Evolutionary conservation across 2,329 filamentous ascomycete species (phyloP), one percentile per base, ranked within the genome.

Genomic region (Ophiostoma ulmi): DNA sequence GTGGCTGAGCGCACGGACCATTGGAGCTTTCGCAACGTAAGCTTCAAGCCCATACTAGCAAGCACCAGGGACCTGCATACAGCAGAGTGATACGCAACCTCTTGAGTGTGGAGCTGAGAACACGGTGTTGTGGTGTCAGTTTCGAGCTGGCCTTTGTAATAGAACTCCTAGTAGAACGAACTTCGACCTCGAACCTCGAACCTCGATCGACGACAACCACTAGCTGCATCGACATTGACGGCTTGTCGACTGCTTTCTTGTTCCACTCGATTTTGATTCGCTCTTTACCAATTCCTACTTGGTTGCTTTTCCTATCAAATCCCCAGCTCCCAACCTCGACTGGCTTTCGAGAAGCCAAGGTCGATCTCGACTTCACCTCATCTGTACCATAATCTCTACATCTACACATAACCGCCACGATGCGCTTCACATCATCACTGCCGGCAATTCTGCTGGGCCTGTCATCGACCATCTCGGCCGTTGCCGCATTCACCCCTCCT

Each of bases 401-500:
- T 38, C 35, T 20, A 58, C 35, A 22, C 48, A 6, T 58, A 65
- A 17, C 52, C 22, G 14, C 41, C 79, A 81, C 76, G 73, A 84
- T 84, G 83, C 83, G 81, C 79, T 71, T 74, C 26, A 79, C 81
- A 75, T 78, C 80, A 76, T 78, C 85, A 75, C 83, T 85, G 77
- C 84, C 87, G 77, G 86, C 85, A 75, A 82, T 88, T 76, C 80
- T 86, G 74, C 87, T 87, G 77, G 83, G 89, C 77, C 79, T 88
- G 75, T 84, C 80, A 72, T 78, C 85, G 72, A 80, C 80, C 72
- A 76, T 75, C 76, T 76, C 77, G 72, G 78, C 79, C 63, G 77
- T 77, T 69, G 74, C 88, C 63, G 80, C 86, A 75, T 97, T 97
- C 83, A 90, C 87, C 80, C 93, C 94, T 70, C 91, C 94, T 17